phyloP scores from a whole-genome alignment of 1,139 yeast genomes.

The Pneumocystis murina region DNA sequence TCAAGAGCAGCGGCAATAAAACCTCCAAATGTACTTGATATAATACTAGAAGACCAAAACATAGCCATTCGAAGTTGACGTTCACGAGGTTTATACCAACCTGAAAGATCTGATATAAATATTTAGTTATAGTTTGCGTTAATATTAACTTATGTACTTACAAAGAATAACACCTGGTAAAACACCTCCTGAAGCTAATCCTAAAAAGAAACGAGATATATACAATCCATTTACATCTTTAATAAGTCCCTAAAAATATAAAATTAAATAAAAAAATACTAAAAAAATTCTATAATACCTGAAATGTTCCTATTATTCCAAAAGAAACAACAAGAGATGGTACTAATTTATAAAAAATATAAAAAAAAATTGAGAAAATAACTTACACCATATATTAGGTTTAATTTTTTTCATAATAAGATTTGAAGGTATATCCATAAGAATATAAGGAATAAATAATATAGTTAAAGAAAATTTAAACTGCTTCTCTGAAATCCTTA shows the following conservation, averaged over 20 bases:
- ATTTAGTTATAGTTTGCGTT: not conserved
- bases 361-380: not conserved
- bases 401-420: slow-evolving; percentile 41
- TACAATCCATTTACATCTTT: slow-evolving; percentile 41
- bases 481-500: slow-evolving; percentile 41
- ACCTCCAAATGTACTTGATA: slow-evolving; percentile 76
- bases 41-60: slow-evolving; percentile 53
- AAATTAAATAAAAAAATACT: not conserved
- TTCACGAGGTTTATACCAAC: slow-evolving; percentile 41
- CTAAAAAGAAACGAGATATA: slow-evolving; percentile 42
- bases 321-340: slow-evolving; percentile 24
- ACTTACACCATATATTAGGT: slow-evolving; percentile 44
- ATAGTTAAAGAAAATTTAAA: slow-evolving; percentile 45
- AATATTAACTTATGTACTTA: not conserved
- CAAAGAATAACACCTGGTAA: slow-evolving; percentile 51
- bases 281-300: not conserved
- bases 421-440: slow-evolving; percentile 54
- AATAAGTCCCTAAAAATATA: slow-evolving; percentile 38
- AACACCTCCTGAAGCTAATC: slow-evolving; percentile 51
- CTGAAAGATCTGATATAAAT: slow-evolving; percentile 29
- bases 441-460: slow-evolving; percentile 55
- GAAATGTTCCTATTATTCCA: slow-evolving; percentile 32
- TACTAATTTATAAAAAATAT: slow-evolving; percentile 1
- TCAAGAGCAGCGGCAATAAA: slow-evolving; percentile 35
- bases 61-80: slow-evolving; percentile 54